phyloP scores from a whole-genome alignment of 495 filamentous ascomycete species.

The Neurospora sp. region DNA sequence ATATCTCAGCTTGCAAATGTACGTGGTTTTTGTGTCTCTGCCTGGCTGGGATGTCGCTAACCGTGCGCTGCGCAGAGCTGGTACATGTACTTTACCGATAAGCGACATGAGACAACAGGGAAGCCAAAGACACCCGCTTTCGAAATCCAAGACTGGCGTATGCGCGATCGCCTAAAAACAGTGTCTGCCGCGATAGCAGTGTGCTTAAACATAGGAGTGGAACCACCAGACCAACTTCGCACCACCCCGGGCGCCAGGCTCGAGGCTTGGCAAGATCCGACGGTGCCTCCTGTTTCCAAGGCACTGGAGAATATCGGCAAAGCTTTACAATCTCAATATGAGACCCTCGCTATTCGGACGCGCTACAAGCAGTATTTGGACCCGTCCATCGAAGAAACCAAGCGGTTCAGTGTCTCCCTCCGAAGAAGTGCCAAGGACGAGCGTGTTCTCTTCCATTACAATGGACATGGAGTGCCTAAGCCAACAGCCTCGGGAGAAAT shows the following conservation, averaged over 20 bases:
- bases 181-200: slow-evolving; percentile 89
- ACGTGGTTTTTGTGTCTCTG: slow-evolving; percentile 19
- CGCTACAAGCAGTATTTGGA: slow-evolving; percentile 95
- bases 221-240: slow-evolving; percentile 90
- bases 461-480: slow-evolving; percentile 95
- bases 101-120: slow-evolving; percentile 92
- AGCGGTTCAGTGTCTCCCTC: slow-evolving; percentile 84
- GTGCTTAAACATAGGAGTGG: slow-evolving; percentile 94
- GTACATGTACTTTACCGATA: slow-evolving; percentile 99
- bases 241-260: slow-evolving; percentile 86
- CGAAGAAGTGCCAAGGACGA: slow-evolving; percentile 91
- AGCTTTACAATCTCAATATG: slow-evolving; percentile 87
- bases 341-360: slow-evolving; percentile 84
- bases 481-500: slow-evolving; percentile 94
- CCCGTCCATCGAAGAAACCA: slow-evolving; percentile 91
- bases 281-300: slow-evolving; percentile 65
- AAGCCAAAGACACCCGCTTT: slow-evolving; percentile 56
- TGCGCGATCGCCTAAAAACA: slow-evolving; percentile 92
- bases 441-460: slow-evolving; percentile 92
- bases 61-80: slow-evolving; percentile 50
- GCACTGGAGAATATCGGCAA: slow-evolving; percentile 93
- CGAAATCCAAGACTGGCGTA: slow-evolving; percentile 84
- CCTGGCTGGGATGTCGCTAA: slow-evolving; percentile 6
- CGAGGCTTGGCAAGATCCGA: slow-evolving; percentile 96
- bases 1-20: slow-evolving; percentile 47